phyloP scores from a whole-genome alignment of 345 rosid species.

The Alliaria petiolata region DNA sequence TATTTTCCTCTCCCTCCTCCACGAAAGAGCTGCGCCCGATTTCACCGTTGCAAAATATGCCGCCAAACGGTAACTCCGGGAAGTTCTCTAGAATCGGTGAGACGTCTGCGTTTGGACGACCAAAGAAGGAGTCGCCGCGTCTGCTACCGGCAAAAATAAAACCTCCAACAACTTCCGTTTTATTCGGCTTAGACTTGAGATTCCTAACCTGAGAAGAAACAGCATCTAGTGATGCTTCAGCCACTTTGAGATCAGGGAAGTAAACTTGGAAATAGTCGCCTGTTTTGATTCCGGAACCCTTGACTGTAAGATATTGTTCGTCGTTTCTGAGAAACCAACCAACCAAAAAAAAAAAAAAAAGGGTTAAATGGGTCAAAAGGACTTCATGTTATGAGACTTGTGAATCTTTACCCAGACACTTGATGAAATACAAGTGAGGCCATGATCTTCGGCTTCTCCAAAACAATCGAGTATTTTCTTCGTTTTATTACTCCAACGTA shows the following conservation, averaged over 20 bases:
- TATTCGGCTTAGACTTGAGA: conserved; percentile 37
- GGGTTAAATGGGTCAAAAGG: conserved; percentile 3
- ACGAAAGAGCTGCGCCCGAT: conserved; percentile 44
- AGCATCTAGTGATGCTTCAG: conserved; percentile 35
- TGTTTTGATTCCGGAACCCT: conserved; percentile 53
- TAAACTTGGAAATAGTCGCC: conserved; percentile 72
- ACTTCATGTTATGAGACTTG: conserved; percentile 6
- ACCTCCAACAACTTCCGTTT: conserved; percentile 59
- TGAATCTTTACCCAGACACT: conserved; percentile 48
- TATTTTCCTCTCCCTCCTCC: conserved; percentile 11
- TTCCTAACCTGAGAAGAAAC: conserved; percentile 38
- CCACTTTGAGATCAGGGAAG: conserved; percentile 41
- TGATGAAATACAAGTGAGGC: conserved; percentile 56
- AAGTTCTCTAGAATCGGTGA: conserved; percentile 65
- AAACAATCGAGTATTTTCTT: conserved; percentile 51
- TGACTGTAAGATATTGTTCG: conserved; percentile 51
- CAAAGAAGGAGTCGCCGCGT: conserved; percentile 54
- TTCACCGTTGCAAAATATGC: conserved; percentile 67
- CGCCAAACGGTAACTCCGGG: conserved; percentile 55
- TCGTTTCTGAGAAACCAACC: conserved; percentile 48
- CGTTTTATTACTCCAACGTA: conserved; percentile 53
- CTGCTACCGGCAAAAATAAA: conserved; percentile 52
- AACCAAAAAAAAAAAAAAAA: neutral
- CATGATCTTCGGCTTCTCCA: conserved; percentile 48
- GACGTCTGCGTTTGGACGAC: conserved; percentile 41